Base-by-base conservation (phyloP, 306 rosid species). In the Ormosia emarginata region DNA sequence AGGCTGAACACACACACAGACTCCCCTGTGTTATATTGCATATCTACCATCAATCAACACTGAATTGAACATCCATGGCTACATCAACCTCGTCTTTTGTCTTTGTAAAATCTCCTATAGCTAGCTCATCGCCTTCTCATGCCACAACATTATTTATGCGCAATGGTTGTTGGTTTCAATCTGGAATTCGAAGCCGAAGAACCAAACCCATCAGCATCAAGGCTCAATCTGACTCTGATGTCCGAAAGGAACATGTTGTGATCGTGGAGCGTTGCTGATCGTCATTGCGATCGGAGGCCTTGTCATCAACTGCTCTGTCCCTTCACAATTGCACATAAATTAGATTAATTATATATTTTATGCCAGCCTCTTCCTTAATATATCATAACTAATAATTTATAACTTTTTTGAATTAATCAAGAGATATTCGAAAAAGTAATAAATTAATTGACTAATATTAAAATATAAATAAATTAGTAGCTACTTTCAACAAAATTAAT, bases 241-340 rank as follows among this genome's bases (percentile, higher is more conserved):
- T 59, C 52, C 86, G 62, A 69, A 88, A 72, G 65, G 89, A 91
- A 83, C 87, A 88, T 11, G 88, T 91, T 12, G 92, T 91, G 37
- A 85, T 93, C 13, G 92, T 93, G 3, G 97, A 96, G n/a, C n/a
- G n/a, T n/a, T 34, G 97, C 44, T 50, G 84, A 94, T n/a, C n/a
- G n/a, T n/a, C n/a, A n/a, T n/a, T n/a, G n/a, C n/a, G 46, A 91
- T 93, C 6, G 94, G 92, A 7, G 96, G 96, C 57, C 93, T 93
- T 53, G 94, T n/a, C n/a, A n/a, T n/a, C 95, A 61, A 90, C 97
- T 2, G 91, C 96, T 2, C 83, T 93, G 3, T 88, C 97, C 43
- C 97, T 93, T 79, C 96, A 90, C 90, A 86, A 92, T 82, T 78
- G 0, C 40, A 59, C 24, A 24, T 24, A 1, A n/a, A n/a, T n/a